phyloP scores from a whole-genome alignment of 2,329 filamentous ascomycete genomes.

The Penicillium freii region DNA sequence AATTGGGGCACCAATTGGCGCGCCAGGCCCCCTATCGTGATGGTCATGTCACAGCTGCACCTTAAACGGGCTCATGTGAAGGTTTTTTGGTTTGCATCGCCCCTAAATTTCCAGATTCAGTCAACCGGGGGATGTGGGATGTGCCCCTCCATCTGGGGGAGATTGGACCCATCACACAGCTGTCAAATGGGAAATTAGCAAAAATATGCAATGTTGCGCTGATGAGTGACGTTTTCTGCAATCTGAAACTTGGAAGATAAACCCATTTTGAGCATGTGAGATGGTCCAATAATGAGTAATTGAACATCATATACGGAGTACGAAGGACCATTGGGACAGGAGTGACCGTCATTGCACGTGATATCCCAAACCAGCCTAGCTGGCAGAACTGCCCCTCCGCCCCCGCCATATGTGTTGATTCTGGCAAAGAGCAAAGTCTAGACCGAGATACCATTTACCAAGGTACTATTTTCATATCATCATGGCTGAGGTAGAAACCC shows the following conservation, averaged over 20 bases:
- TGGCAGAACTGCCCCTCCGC: constrained; percentile 12
- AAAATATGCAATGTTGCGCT: constrained; percentile 2
- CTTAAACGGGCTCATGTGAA: not conserved
- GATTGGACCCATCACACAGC: not conserved
- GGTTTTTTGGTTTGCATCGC: not conserved
- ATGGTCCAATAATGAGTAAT: not conserved
- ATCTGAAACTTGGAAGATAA: too few species aligned
- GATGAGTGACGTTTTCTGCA: not conserved
- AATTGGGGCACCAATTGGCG: constrained; percentile 9
- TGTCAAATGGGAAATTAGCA: not conserved
- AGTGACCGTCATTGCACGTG: constrained; percentile 1
- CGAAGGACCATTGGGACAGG: not conserved
- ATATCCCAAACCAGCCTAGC: constrained; percentile 6
- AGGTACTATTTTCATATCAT: not conserved
- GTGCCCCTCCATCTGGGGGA: not conserved
- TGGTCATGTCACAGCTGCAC: not conserved
- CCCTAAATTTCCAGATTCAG: not conserved
- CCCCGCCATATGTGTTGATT: constrained; percentile 10
- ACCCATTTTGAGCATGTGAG: not conserved
- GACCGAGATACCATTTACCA: not conserved
- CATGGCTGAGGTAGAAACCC: constrained; percentile 25
- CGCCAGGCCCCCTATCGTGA: not conserved
- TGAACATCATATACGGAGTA: not conserved
- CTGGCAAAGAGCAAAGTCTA: not conserved
- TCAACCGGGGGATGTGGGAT: not conserved